phyloP scores from a whole-genome alignment of 345 rosid species.

The Eucalyptus curtisii region DNA sequence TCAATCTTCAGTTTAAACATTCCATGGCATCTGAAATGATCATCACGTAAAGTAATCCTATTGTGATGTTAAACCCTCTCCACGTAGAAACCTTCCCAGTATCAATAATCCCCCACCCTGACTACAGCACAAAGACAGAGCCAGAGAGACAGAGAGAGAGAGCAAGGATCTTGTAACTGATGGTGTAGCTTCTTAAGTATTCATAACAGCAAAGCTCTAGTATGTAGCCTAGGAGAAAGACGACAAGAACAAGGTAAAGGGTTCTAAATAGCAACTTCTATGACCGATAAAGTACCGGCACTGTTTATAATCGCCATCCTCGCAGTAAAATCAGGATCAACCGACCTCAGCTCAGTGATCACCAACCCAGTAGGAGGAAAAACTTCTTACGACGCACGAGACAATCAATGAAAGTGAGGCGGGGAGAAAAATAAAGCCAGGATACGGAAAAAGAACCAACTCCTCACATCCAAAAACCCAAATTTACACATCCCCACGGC shows the following conservation, averaged over 20 bases:
- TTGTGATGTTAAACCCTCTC: too few relatives aligned
- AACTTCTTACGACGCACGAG: background rate
- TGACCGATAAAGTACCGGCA: background rate
- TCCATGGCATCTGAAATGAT: too few relatives aligned
- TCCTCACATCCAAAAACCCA: background rate
- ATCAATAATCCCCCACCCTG: too few relatives aligned
- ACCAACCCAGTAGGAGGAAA: background rate
- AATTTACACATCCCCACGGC: background rate
- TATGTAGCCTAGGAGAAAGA: background rate
- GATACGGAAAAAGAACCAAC: background rate
- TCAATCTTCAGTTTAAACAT: too few relatives aligned
- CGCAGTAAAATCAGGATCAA: background rate
- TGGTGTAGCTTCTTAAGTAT: too few relatives aligned
- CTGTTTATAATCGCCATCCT: too few relatives aligned
- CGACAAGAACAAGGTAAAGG: background rate
- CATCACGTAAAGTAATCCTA: too few relatives aligned
- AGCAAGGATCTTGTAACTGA: too few relatives aligned
- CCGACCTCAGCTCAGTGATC: background rate
- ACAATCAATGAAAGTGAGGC: background rate
- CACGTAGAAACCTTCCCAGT: too few relatives aligned
- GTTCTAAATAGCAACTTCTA: background rate
- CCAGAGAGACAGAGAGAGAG: too few relatives aligned
- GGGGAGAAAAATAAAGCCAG: background rate
- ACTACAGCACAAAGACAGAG: too few relatives aligned
- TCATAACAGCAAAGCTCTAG: background rate